Conservation (phyloP, 1,284 basidiomycete genomes). For the Ganoderma sp. region DNA sequence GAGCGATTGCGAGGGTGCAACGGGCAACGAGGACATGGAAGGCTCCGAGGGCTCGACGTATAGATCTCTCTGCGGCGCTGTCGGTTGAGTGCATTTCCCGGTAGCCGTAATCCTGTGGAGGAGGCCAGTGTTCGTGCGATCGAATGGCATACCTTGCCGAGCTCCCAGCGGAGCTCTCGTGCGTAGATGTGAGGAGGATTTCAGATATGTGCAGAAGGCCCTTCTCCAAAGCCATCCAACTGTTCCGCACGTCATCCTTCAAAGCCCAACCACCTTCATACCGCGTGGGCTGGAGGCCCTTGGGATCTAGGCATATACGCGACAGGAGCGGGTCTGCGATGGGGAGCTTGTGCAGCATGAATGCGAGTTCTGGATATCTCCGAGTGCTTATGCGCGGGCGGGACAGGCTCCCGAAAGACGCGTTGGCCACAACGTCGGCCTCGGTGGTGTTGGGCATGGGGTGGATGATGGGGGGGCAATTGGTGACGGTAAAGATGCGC, state of each 20-base stretch:
- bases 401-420: too few species aligned
- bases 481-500: too few species aligned
- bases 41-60: neutral
- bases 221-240: neutral
- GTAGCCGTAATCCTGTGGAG: neutral
- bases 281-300: neutral
- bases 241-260: neutral
- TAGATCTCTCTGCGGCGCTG: neutral
- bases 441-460: too few species aligned
- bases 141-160: neutral
- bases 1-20: neutral
- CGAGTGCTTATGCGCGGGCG: too few species aligned
- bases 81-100: neutral
- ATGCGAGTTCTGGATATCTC: too few species aligned
- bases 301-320: neutral
- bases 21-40: neutral
- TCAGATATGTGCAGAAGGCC: neutral
- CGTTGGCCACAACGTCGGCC: too few species aligned
- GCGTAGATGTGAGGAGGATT: neutral
- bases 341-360: too few species aligned
- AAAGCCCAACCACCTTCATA: neutral
- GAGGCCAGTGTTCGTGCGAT: neutral
- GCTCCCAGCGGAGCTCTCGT: too few species aligned
- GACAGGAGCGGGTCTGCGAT: neutral
- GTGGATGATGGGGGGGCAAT: too few species aligned